Evolutionary conservation across 164 flowering plant species (phyloP).

Genomic region (Aristolochia californica): DNA sequence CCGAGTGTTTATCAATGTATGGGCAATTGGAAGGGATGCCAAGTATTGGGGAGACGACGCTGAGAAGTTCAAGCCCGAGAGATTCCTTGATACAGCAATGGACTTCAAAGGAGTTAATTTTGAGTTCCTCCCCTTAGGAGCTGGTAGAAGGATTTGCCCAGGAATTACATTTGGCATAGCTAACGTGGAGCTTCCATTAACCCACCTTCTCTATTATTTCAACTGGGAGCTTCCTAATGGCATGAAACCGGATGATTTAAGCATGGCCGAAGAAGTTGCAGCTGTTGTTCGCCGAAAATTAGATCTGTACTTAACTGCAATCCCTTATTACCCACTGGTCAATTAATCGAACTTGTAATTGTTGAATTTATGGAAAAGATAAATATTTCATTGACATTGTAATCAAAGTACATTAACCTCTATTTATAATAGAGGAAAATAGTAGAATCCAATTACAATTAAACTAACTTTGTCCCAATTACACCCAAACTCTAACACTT

Average conservation of each 20-base stretch:
- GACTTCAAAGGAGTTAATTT: background rate
- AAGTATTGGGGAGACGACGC: background rate
- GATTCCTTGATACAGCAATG: background rate
- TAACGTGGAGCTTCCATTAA: background rate
- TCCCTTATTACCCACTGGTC: too few species aligned
- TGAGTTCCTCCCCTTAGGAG: background rate
- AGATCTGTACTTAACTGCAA: too few species aligned
- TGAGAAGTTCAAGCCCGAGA: background rate
- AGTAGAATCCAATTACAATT: too few species aligned
- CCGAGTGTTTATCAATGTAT: slow-evolving; percentile 9
- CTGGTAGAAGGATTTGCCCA: background rate
- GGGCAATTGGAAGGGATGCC: background rate
- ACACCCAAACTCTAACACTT: too few species aligned
- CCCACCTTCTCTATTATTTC: background rate
- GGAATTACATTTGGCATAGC: background rate
- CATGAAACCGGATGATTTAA: background rate
- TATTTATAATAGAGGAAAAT: too few species aligned
- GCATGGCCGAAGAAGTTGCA: background rate
- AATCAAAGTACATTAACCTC: too few species aligned
- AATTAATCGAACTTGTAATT: too few species aligned
- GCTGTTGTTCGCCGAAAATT: background rate
- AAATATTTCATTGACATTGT: too few species aligned
- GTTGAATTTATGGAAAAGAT: too few species aligned
- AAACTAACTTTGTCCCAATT: too few species aligned
- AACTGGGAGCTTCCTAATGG: background rate